Base-by-base conservation (phyloP, 768 basidiomycete genomes). In the Saitozyma sp. region DNA sequence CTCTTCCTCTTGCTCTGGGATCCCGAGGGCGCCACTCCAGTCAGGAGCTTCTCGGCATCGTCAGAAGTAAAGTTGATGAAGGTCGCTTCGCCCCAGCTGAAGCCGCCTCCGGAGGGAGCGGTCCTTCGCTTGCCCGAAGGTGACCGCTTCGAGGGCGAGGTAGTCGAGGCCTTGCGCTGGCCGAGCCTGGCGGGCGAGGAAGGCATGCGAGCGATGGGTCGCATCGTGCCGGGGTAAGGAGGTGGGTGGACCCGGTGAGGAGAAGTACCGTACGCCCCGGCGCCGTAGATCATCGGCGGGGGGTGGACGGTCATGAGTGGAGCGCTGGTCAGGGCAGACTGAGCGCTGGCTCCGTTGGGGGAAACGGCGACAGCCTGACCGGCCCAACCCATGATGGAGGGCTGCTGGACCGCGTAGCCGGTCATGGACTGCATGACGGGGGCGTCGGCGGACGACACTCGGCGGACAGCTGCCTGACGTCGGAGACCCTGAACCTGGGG, bases 41-140 rank as follows among this genome's bases (percentile, higher is more conserved):
- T 74, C 54, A 75, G 64, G 6, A 80, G 64, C 61, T 74, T 73
- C 54, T 72, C 71, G 9, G 75, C 77, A 55, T 80, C 79, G n/a
- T 76, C 69, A 19, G 66, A 58, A 8, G 79, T 80, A 58, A 75
- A 80, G 64, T 80, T 80, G 76, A 80, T 78, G 60, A 80, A 80
- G 0, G 77, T 71, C 46, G 70, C 59, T 56, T 73, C 71, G 43
- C 69, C 67, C 66, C 72, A 73, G 10, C 63, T 64, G 70, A 76
- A 73, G 0, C 65, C 68, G 19, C 71, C 71, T 1, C 54, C 55
- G 13, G 54, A 51, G 17, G 61, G 50, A 6, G 50, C 48, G 14
- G 43, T 39, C 29, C 60, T 58, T 16, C 65, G 54, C 45, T 63
- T 70, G 10, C 62, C 61, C 7, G 71, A 68, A 11, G 74, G 71